Evolutionary conservation across 106 monocot species (phyloP).

Genomic region (Acorus calamus): DNA sequence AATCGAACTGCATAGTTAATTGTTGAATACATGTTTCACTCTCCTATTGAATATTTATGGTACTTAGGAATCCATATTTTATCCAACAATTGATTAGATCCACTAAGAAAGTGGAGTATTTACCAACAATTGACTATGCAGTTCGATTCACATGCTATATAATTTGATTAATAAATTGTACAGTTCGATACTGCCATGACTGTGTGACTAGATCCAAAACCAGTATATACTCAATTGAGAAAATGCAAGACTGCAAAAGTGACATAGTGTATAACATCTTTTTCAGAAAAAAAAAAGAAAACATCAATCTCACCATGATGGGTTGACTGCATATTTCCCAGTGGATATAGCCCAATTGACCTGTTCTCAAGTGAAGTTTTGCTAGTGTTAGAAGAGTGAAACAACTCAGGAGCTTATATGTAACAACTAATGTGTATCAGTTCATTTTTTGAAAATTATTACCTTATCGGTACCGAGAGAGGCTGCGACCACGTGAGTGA

Average conservation of each 20-base stretch:
- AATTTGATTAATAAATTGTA: no score
- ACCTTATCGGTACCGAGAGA: slow-evolving; percentile 96
- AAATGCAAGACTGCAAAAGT: neutral
- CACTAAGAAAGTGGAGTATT: no score
- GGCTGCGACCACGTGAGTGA: slow-evolving; percentile 93
- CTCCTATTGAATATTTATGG: no score
- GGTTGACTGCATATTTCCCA: slow-evolving; percentile 97
- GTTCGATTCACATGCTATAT: no score
- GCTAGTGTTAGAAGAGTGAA: neutral
- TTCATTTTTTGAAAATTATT: neutral
- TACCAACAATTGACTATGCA: no score
- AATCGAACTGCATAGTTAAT: no score
- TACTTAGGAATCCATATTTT: no score
- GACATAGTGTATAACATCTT: no score
- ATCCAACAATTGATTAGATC: no score
- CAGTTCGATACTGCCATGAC: no score
- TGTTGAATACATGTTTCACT: no score
- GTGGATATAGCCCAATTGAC: slow-evolving; percentile 86
- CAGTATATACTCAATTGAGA: neutral
- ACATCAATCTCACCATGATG: slow-evolving; percentile 94
- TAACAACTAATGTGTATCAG: neutral
- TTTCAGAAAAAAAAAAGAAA: neutral
- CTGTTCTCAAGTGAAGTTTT: slow-evolving; percentile 9
- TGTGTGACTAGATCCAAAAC: no score
- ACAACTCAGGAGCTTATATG: neutral